Conservation (phyloP, 2,329 filamentous ascomycete genomes). For the Cytospora leucostoma region DNA sequence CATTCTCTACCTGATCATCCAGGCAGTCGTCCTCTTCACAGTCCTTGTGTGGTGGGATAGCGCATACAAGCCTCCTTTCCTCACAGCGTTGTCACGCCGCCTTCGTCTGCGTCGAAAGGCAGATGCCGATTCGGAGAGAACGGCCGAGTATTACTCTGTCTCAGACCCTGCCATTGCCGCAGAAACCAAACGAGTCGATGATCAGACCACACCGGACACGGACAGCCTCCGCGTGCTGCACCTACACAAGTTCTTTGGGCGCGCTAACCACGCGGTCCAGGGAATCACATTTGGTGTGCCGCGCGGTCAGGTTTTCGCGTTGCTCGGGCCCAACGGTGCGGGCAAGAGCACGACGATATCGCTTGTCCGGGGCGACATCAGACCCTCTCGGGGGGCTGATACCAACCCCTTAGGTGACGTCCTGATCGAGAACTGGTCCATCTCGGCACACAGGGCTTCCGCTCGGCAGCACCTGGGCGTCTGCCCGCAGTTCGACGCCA, state of each 20-base stretch:
- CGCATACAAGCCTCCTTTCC: conserved; percentile 62
- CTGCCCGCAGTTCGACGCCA: conserved; percentile 84
- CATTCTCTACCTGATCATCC: conserved; percentile 78
- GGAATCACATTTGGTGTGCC: conserved; percentile 83
- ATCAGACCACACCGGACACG: conserved; percentile 43
- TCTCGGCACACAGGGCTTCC: conserved; percentile 68
- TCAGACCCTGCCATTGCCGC: conserved; percentile 63
- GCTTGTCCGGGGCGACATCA: conserved; percentile 84
- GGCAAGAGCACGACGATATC: conserved; percentile 91
- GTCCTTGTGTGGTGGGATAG: conserved; percentile 80
- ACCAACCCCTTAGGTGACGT: conserved; percentile 61
- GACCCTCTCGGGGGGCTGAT: conserved; percentile 58
- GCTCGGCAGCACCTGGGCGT: conserved; percentile 83
- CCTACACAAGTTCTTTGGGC: conserved; percentile 75
- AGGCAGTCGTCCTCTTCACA: conserved; percentile 69
- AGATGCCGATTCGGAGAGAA: conserved; percentile 15
- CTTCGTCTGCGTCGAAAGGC: conserved; percentile 34
- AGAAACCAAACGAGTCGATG: conserved; percentile 65
- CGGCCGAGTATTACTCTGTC: conserved; percentile 14
- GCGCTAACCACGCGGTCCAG: conserved; percentile 58
- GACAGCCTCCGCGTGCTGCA: conserved; percentile 79
- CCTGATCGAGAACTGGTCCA: conserved; percentile 75
- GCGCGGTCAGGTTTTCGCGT: conserved; percentile 80
- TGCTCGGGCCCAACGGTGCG: conserved; percentile 88
- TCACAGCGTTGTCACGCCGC: conserved; percentile 47